Base-by-base conservation (phyloP, 2,329 filamentous ascomycete genomes). In the Mycosphaerella sp. region DNA sequence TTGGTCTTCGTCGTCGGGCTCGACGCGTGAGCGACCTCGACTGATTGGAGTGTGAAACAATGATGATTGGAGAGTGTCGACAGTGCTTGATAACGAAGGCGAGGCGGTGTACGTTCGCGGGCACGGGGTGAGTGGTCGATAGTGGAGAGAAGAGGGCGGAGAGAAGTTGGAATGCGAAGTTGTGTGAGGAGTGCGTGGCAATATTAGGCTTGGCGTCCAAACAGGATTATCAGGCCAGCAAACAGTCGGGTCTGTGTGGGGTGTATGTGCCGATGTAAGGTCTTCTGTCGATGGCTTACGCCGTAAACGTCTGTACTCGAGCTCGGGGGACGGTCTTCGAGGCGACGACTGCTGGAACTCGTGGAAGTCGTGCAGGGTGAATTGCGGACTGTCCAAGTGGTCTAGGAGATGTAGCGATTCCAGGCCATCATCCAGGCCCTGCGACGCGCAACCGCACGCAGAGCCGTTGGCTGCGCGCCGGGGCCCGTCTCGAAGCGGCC, bases 31-130 rank as follows among this genome's bases (percentile, higher is more conserved):
- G 45, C 46, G 36, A 38, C 32, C 54, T 40, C 53, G 53, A 43
- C 50, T 34, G 31, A 53, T 47, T 29, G 62, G 62, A 23, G 62
- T 64, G 14, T 58, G 53, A 21, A 58, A 60, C 10, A 61, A 61
- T 38, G 61, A 62, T 17, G 61, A 63, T 45, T 61, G 61, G 11
- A 64, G 40, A 7, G 62, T 64, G 11, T 60, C 60, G 29, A 59
- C 54, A 12, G 59, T 60, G 42, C 61, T 63, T 3, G 61, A 60
- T 9, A 64, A 45, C 31, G 62, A 64, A 10, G 62, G 62, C 2
- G 59, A 62, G 12, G 54, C 54, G 11, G 60, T 60, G 51, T 48
- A 53, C 34, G 60, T 57, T 23, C 58, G 58, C 38, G 55, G 56
- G 36, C 50, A 54, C 14, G 62, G 62, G 34, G 59, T 61, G 11